Evolutionary conservation across 164 flowering plant genomes (phyloP).

Genomic region (Stephania yunnanensis): DNA sequence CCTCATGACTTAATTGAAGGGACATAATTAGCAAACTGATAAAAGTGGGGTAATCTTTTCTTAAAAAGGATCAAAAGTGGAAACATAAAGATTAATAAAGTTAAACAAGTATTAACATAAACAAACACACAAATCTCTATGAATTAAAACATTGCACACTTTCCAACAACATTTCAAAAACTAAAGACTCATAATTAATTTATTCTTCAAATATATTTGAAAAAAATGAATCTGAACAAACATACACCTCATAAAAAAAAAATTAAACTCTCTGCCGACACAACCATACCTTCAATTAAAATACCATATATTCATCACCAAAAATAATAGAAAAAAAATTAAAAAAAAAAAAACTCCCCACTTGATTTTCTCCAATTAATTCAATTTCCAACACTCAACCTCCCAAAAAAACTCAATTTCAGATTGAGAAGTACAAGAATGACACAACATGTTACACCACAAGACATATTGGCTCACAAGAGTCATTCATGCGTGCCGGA

Average conservation of each 20-base stretch:
- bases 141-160: neutral
- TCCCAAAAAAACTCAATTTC: neutral
- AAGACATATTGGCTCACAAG: no score
- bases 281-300: neutral
- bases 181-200: neutral
- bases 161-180: neutral
- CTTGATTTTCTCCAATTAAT: neutral
- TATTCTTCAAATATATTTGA: neutral
- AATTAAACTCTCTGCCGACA: neutral
- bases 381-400: neutral
- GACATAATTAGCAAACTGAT: neutral
- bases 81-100: neutral
- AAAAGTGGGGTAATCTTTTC: neutral
- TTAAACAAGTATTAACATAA: neutral
- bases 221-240: conserved; percentile 4
- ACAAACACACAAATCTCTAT: neutral
- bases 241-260: neutral
- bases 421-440: no score
- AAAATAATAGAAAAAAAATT: neutral
- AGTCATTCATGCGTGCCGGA: no score
- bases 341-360: neutral
- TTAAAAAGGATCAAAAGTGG: neutral
- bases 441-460: no score
- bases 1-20: neutral
- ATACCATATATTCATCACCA: no score